phyloP scores from a whole-genome alignment of 2,329 filamentous ascomycete species.

The Colletotrichum tofieldiae region DNA sequence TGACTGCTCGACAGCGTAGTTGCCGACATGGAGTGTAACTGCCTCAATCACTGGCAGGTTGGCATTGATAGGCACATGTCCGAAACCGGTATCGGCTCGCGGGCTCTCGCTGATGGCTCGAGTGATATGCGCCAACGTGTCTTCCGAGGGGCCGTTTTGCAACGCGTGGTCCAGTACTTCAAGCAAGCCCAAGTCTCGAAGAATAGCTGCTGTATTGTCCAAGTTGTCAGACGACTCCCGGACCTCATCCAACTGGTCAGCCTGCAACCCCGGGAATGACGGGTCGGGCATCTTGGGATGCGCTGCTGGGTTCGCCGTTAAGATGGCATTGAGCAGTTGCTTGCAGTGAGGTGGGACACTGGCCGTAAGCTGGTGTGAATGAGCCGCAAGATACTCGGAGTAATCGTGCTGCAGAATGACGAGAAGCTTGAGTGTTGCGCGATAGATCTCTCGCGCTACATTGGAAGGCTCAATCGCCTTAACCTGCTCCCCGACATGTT shows the following conservation, averaged over 20 bases:
- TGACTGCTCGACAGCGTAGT: constrained; percentile 76
- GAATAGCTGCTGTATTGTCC: constrained; percentile 72
- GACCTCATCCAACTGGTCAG: constrained; percentile 83
- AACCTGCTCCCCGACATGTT: constrained; percentile 84
- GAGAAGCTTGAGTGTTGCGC: constrained; percentile 85
- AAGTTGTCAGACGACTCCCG: constrained; percentile 76
- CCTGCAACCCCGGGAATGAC: constrained; percentile 80
- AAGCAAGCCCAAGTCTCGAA: constrained; percentile 70
- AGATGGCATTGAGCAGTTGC: constrained; percentile 89
- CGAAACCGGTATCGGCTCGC: constrained; percentile 74
- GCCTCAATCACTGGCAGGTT: constrained; percentile 83
- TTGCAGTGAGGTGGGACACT: constrained; percentile 87
- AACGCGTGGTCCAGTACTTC: constrained; percentile 73
- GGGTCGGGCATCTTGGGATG: constrained; percentile 82
- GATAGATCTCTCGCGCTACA: constrained; percentile 86
- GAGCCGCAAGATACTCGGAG: constrained; percentile 91
- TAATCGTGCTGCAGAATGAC: constrained; percentile 94
- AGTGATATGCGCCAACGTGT: constrained; percentile 82
- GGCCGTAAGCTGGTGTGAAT: constrained; percentile 86
- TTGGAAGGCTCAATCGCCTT: constrained; percentile 80
- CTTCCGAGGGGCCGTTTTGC: constrained; percentile 75
- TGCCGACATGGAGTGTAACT: constrained; percentile 86
- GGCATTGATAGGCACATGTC: constrained; percentile 76
- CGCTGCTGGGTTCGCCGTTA: constrained; percentile 81
- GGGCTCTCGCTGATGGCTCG: constrained; percentile 78